Percentiles rank a stretch among this genome's conserved stretches.
These are phyloP conservation scores for Aphanocladium album DNA, from an alignment of 2,329 filamentous ascomycete species.

Conservation along the genomic window DNA sequence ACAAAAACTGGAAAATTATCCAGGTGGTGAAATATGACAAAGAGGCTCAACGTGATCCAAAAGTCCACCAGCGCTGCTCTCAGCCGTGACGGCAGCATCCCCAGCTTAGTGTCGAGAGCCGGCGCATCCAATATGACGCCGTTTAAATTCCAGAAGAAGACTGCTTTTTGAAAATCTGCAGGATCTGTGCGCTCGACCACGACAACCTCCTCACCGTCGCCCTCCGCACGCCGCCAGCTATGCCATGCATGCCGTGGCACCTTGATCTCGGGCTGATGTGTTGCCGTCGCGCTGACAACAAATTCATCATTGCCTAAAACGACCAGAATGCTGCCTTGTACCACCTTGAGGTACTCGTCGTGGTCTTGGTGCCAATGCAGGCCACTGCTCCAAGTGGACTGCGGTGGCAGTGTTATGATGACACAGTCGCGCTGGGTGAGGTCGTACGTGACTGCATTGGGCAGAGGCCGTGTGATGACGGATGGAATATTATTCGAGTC, in stretches of 20 bases:
- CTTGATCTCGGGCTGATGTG: slow-evolving; percentile 25
- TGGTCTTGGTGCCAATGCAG: slow-evolving; percentile 46
- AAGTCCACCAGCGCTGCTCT: slow-evolving; percentile 19
- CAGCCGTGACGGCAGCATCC: slow-evolving; percentile 8
- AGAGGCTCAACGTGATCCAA: slow-evolving; percentile 27
- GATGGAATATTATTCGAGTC: not conserved
- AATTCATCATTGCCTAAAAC: slow-evolving; percentile 16
- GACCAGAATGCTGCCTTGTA: slow-evolving; percentile 31
- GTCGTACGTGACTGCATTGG: slow-evolving; percentile 21
- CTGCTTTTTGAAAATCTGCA: slow-evolving; percentile 37
- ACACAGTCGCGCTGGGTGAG: slow-evolving; percentile 32
- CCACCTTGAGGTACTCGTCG: slow-evolving; percentile 40
- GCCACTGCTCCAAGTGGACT: slow-evolving; percentile 43
- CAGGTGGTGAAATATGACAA: slow-evolving; percentile 23
- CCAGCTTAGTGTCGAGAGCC: not conserved
- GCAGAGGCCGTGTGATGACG: not conserved
- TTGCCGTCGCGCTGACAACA: slow-evolving; percentile 18
- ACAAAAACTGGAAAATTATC: slow-evolving; percentile 28
- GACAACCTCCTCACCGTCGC: slow-evolving; percentile 26
- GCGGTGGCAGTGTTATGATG: slow-evolving; percentile 37
- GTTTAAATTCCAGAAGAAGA: slow-evolving; percentile 48
- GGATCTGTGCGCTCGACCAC: slow-evolving; percentile 35
- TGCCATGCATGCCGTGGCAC: slow-evolving; percentile 35
- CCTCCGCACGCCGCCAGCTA: slow-evolving; percentile 39
- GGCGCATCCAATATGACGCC: slow-evolving; percentile 29